Evolutionary conservation across 352 stramenopile species (phyloP).

Genomic region (Pythium brachiatum): DNA sequence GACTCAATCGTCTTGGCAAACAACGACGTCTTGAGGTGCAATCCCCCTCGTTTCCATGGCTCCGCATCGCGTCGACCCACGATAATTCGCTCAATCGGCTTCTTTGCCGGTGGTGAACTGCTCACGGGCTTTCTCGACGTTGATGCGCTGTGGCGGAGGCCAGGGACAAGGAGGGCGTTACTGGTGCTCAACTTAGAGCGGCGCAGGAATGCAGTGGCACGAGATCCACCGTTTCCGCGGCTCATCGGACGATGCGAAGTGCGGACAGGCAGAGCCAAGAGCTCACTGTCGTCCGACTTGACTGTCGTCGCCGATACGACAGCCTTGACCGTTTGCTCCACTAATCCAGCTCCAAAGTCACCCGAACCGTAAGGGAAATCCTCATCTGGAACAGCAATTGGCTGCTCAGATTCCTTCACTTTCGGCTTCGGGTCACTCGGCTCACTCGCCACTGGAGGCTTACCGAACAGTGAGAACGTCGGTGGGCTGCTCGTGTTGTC

Average conservation of each 20-base stretch:
- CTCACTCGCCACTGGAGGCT: neutral
- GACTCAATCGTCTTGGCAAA: slow-evolving; percentile 3
- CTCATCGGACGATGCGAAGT: neutral
- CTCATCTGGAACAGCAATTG: neutral
- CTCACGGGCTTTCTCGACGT: slow-evolving; percentile 1
- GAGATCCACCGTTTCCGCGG: neutral
- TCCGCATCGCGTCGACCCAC: slow-evolving; percentile 8
- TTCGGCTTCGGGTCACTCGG: neutral
- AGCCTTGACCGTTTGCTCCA: neutral
- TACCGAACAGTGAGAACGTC: neutral
- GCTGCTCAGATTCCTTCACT: neutral
- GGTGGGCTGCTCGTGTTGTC: neutral
- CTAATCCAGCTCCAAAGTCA: neutral
- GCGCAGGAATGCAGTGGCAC: neutral
- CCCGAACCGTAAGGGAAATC: neutral
- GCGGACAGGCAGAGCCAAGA: neutral
- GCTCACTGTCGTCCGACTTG: neutral
- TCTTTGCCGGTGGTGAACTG: neutral
- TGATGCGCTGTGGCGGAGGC: neutral
- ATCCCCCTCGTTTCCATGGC: slow-evolving; percentile 4
- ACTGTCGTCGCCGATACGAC: neutral
- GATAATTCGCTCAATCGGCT: slow-evolving; percentile 12
- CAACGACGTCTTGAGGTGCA: slow-evolving; percentile 6
- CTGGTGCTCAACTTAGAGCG: neutral
- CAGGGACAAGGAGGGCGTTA: neutral